These are phyloP conservation scores for Collybia mongolica DNA, from an alignment of 768 basidiomycete species.

Conservation along the genomic window DNA sequence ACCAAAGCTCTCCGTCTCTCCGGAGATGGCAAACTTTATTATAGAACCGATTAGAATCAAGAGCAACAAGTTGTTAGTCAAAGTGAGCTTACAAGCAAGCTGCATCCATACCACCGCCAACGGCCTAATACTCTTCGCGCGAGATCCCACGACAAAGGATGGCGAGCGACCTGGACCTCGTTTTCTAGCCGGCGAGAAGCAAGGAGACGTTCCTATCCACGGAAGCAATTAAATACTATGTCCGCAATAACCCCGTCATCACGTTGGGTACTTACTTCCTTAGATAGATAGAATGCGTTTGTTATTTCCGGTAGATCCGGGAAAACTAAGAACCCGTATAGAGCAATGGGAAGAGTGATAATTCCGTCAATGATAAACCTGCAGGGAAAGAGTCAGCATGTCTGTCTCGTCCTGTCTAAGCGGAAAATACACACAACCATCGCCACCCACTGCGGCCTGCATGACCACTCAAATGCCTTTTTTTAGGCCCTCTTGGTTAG, in stretches of 20 bases:
- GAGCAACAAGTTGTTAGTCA: neutral
- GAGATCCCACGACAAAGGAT: slow-evolving; percentile 45
- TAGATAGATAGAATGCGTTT: slow-evolving; percentile 59
- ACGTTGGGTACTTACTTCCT: slow-evolving; percentile 39
- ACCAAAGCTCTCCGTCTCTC: slow-evolving; percentile 67
- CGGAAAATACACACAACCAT: slow-evolving; percentile 48
- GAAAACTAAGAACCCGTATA: slow-evolving; percentile 72
- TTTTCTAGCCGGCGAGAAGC: slow-evolving; percentile 47
- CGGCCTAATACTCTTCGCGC: slow-evolving; percentile 48
- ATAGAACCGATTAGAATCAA: neutral
- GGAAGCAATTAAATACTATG: slow-evolving; percentile 5
- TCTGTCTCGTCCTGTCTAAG: neutral
- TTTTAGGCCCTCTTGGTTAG: neutral
- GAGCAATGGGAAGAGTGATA: slow-evolving; percentile 70
- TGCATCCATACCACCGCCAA: slow-evolving; percentile 72
- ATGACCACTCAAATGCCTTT: slow-evolving; percentile 51
- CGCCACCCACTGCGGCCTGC: slow-evolving; percentile 64
- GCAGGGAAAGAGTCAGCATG: slow-evolving; percentile 2
- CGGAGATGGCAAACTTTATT: slow-evolving; percentile 58
- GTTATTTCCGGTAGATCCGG: slow-evolving; percentile 70
- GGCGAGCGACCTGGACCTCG: slow-evolving; percentile 37
- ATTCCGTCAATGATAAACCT: slow-evolving; percentile 70
- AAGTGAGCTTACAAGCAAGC: slow-evolving; percentile 46
- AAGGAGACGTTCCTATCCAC: slow-evolving; percentile 50
- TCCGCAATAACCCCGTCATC: neutral